phyloP scores from a whole-genome alignment of 192 early-diverging fungal species.

The Backusella parvicylindrica region DNA sequence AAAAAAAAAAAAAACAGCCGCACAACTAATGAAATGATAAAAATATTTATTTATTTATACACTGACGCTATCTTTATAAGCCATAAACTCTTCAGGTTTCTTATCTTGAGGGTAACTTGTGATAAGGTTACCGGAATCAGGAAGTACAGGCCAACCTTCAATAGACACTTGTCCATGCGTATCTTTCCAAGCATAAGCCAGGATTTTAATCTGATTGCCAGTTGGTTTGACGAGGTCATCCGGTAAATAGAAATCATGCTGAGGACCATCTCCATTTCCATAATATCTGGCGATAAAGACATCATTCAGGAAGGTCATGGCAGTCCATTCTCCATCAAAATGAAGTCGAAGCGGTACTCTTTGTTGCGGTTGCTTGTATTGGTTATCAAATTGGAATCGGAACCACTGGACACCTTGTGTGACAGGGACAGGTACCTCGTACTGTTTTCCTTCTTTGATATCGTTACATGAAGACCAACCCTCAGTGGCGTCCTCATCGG shows the following conservation, averaged over 20 bases:
- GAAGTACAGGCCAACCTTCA: conserved; percentile 23
- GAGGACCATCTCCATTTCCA: conserved; percentile 62
- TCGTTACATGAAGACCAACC: conserved; percentile 37
- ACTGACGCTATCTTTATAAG: conserved; percentile 11
- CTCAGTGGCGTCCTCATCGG: conserved; percentile 52
- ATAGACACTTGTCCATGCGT: conserved; percentile 13
- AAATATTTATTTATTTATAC: not conserved
- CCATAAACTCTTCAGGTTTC: conserved; percentile 19
- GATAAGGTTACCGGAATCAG: conserved; percentile 24
- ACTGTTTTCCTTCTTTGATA: not conserved
- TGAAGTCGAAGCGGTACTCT: conserved; percentile 61
- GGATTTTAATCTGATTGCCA: conserved; percentile 39
- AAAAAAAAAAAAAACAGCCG: not conserved
- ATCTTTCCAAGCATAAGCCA: conserved; percentile 45
- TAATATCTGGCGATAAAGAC: conserved; percentile 67
- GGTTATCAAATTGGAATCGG: conserved; percentile 33
- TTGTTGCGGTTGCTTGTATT: not conserved
- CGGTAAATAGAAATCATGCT: conserved; percentile 67
- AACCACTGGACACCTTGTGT: conserved; percentile 27
- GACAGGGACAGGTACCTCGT: conserved; percentile 18
- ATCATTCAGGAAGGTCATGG: conserved; percentile 66
- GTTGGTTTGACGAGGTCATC: conserved; percentile 43
- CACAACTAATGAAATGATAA: too few relatives aligned
- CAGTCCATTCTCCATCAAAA: conserved; percentile 64
- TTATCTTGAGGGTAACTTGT: not conserved